phyloP scores from a whole-genome alignment of 495 filamentous ascomycete genomes.

The Talaromyces proteolyticus region DNA sequence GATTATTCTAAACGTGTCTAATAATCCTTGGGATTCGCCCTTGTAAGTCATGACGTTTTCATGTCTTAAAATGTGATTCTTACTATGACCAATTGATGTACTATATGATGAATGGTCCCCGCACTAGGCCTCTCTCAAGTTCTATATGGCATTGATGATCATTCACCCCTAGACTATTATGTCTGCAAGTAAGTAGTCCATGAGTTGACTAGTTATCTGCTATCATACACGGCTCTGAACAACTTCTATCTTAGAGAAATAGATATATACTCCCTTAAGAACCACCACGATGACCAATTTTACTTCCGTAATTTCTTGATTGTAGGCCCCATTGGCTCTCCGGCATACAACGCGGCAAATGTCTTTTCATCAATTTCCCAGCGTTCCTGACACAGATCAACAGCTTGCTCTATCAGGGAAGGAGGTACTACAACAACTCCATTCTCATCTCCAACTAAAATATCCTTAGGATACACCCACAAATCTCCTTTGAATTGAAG shows the following conservation, averaged over 20 bases:
- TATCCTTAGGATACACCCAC: conserved; percentile 5
- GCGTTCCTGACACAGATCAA: conserved; percentile 12
- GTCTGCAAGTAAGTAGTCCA: too few species aligned
- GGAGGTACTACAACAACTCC: conserved; percentile 11
- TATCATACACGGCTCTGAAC: too few species aligned
- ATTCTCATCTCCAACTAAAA: background rate
- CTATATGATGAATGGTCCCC: background rate
- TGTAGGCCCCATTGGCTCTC: conserved; percentile 11
- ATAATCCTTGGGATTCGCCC: too few species aligned
- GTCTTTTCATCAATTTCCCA: conserved; percentile 18
- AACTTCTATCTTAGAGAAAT: too few species aligned
- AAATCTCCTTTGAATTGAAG: conserved; percentile 13
- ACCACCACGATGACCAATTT: too few species aligned
- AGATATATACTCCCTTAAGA: too few species aligned
- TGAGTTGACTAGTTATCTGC: too few species aligned
- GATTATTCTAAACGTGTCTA: background rate
- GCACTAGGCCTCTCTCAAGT: too few species aligned
- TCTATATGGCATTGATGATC: too few species aligned
- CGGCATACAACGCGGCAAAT: conserved; percentile 10
- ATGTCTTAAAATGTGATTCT: background rate
- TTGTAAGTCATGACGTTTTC: too few species aligned
- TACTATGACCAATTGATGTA: background rate
- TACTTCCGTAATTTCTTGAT: conserved; percentile 14
- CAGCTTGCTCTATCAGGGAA: conserved; percentile 11
- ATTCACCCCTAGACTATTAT: too few species aligned